Percentiles rank a stretch among this genome's conserved stretches.
phyloP scores from a whole-genome alignment of 192 early-diverging fungal genomes.

The Coemansia sp. region DNA sequence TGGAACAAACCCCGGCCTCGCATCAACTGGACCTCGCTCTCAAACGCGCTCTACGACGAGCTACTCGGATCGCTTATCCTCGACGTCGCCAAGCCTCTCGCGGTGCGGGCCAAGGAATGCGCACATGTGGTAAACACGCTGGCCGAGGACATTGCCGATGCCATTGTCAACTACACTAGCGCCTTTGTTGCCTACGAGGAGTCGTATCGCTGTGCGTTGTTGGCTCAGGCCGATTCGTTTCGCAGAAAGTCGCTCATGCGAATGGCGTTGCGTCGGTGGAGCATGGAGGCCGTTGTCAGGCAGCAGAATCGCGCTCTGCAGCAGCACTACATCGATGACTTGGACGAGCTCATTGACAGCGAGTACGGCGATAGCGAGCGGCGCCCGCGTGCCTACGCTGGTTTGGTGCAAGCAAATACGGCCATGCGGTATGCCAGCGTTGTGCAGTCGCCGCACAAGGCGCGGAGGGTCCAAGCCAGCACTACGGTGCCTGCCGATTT shows the following conservation, averaged over 20 bases:
- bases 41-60: slow-evolving; percentile 40
- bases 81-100: slow-evolving; percentile 19
- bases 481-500: slow-evolving; percentile 22
- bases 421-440: neutral
- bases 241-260: slow-evolving; percentile 26
- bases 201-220: slow-evolving; percentile 32
- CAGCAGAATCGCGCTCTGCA: slow-evolving; percentile 40
- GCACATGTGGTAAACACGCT: slow-evolving; percentile 21
- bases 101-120: slow-evolving; percentile 1
- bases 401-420: neutral
- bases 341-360: slow-evolving; percentile 37
- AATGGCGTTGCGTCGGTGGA: slow-evolving; percentile 29
- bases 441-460: neutral
- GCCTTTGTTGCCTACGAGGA: slow-evolving; percentile 50
- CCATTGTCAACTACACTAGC: slow-evolving; percentile 43
- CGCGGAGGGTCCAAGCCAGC: neutral
- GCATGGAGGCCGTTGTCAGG: slow-evolving; percentile 34
- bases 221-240: slow-evolving; percentile 44
- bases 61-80: slow-evolving; percentile 31
- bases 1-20: slow-evolving; percentile 51
- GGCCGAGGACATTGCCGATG: slow-evolving; percentile 30
- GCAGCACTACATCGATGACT: slow-evolving; percentile 41
- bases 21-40: slow-evolving; percentile 51
- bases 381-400: neutral
- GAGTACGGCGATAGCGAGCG: slow-evolving; percentile 14